Percentiles rank a stretch among this genome's conserved stretches.
These are phyloP conservation scores for Termitomyces sp. DNA, from an alignment of 1,284 basidiomycete species.

Conservation along the genomic window DNA sequence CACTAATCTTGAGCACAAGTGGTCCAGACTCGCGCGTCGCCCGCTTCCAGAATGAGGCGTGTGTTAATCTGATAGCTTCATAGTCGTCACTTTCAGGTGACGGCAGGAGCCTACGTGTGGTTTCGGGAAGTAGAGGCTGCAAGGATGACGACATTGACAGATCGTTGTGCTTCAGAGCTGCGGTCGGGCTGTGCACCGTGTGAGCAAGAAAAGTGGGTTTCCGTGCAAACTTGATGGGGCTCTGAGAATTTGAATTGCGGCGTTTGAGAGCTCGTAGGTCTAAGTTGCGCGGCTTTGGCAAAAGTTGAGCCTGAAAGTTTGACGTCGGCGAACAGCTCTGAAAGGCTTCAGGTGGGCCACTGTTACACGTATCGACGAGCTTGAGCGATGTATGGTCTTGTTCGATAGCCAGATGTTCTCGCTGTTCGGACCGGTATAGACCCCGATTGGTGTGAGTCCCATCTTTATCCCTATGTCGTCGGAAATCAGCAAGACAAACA, in stretches of 20 bases:
- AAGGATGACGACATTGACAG: neutral
- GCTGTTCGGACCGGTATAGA: neutral
- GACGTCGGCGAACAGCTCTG: neutral
- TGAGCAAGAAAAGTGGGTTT: neutral
- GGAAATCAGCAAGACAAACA: neutral
- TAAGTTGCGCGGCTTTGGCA: neutral
- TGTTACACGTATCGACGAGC: neutral
- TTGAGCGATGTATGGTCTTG: neutral
- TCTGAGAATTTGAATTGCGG: neutral
- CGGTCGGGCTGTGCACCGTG: neutral
- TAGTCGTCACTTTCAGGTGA: neutral
- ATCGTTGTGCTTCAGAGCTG: neutral
- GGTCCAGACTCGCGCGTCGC: constrained; percentile 9
- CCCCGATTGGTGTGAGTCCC: neutral
- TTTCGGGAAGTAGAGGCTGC: neutral
- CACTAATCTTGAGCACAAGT: constrained; percentile 9
- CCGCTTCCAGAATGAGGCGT: constrained; percentile 13
- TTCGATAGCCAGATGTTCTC: neutral
- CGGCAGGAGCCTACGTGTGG: neutral
- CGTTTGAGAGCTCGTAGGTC: neutral
- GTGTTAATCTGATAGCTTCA: neutral
- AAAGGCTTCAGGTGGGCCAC: neutral
- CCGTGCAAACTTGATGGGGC: neutral
- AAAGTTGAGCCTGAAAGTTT: neutral
- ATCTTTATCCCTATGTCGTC: neutral